A percentile compares a stretch with the other conserved stretches of the same genome.
Conservation (phyloP, 2,329 filamentous ascomycete species). For the Sporothrix inflata region DNA sequence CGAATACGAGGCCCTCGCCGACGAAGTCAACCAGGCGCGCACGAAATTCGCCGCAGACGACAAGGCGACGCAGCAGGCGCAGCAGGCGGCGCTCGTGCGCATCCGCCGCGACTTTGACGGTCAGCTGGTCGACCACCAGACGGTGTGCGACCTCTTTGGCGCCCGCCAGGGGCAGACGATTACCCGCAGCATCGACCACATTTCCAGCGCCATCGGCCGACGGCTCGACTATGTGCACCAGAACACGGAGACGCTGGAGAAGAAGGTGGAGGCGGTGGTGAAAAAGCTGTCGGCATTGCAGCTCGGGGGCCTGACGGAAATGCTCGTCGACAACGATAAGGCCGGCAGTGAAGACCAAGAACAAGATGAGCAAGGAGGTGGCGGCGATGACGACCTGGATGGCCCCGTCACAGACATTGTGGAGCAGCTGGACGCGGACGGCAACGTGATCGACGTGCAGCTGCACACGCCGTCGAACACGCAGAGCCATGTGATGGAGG, state of each 20-base stretch:
- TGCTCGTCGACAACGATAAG: constrained; percentile 47
- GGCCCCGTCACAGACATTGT: constrained; percentile 87
- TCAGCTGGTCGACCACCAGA: constrained; percentile 63
- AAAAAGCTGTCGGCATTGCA: constrained; percentile 68
- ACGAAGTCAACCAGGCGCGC: constrained; percentile 61
- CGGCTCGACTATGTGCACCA: constrained; percentile 87
- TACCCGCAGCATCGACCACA: constrained; percentile 60
- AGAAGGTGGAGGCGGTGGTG: constrained; percentile 70
- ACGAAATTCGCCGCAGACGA: constrained; percentile 45
- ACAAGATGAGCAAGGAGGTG: constrained; percentile 51
- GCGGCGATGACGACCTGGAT: constrained; percentile 64
- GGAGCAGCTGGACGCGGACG: constrained; percentile 89
- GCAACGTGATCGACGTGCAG: constrained; percentile 73
- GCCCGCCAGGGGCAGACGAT: constrained; percentile 41
- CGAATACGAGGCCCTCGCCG: constrained; percentile 87
- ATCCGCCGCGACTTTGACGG: constrained; percentile 65
- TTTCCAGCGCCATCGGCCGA: constrained; percentile 69
- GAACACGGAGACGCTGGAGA: constrained; percentile 75
- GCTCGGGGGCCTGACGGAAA: constrained; percentile 57
- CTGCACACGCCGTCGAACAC: constrained; percentile 69
- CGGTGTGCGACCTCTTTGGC: constrained; percentile 56
- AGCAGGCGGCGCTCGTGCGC: constrained; percentile 57
- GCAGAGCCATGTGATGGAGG: constrained; percentile 69
- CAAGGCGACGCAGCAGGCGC: not conserved
- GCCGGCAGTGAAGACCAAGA: constrained; percentile 67